Percentiles rank a stretch among this genome's conserved stretches.
Evolutionary conservation across 163 green algal species (phyloP).

Genomic region (Picocystis sp.): DNA sequence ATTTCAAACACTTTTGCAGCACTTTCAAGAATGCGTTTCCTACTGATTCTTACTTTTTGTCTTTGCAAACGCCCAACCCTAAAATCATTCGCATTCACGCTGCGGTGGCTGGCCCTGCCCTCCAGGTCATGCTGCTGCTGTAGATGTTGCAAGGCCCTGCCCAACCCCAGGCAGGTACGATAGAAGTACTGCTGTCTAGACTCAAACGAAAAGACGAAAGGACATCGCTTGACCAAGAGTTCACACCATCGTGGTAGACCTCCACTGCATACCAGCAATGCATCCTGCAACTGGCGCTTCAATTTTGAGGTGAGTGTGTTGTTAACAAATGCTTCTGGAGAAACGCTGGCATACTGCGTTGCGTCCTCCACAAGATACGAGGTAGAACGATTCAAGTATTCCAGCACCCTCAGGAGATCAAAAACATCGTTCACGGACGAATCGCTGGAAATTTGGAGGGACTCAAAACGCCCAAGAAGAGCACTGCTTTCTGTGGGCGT

Average conservation of each 20-base stretch:
- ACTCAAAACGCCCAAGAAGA: too few species aligned
- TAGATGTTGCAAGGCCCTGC: conserved; percentile 68
- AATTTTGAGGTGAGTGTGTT: conserved; percentile 78
- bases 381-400: too few species aligned
- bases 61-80: conserved; percentile 62
- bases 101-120: conserved; percentile 16
- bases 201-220: conserved; percentile 87
- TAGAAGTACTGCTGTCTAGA: conserved; percentile 69
- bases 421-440: too few species aligned
- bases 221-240: conserved; percentile 29
- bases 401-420: too few species aligned
- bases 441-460: too few species aligned
- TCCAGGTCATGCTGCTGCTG: conserved; percentile 55
- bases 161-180: conserved; percentile 67
- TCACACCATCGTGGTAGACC: conserved; percentile 60
- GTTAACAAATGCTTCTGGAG: conserved; percentile 55
- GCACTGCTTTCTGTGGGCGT: too few species aligned
- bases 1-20: conserved; percentile 81
- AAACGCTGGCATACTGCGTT: conserved; percentile 13
- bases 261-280: conserved; percentile 66
- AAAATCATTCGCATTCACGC: conserved; percentile 35
- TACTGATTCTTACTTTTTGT: conserved; percentile 55
- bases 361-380: too few species aligned
- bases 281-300: conserved; percentile 73
- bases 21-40: conserved; percentile 65